These are phyloP conservation scores for Lasiodiplodia hormozganensis DNA, from an alignment of 2,329 filamentous ascomycete genomes.

Conservation along the genomic window DNA sequence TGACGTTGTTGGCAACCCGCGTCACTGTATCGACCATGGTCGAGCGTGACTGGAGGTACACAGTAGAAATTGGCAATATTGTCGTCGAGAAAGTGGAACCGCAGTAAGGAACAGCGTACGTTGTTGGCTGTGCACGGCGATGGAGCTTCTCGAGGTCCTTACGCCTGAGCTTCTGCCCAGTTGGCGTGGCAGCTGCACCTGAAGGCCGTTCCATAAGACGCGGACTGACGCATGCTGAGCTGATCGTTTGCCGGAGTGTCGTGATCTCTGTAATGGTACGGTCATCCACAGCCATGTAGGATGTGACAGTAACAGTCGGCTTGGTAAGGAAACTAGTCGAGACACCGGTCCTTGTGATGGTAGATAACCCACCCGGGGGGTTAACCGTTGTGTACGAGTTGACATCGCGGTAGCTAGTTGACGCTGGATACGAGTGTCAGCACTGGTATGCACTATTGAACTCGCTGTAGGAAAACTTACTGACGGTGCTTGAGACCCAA, in stretches of 20 bases:
- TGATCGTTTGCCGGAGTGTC: slow-evolving; percentile 2
- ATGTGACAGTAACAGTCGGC: slow-evolving; percentile 10
- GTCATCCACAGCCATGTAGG: background rate
- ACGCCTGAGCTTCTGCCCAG: background rate
- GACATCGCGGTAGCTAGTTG: slow-evolving; percentile 12
- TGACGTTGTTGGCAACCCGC: slow-evolving; percentile 13
- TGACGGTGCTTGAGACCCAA: slow-evolving; percentile 10
- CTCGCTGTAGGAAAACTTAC: background rate
- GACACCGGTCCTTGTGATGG: background rate
- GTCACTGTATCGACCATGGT: slow-evolving; percentile 21
- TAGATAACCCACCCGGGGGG: background rate
- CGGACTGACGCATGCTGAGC: slow-evolving; percentile 11
- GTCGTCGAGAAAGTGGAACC: slow-evolving; percentile 18
- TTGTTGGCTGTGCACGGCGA: slow-evolving; percentile 9
- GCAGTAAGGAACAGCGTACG: slow-evolving; percentile 18
- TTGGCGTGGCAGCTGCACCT: background rate
- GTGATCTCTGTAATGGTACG: slow-evolving; percentile 11
- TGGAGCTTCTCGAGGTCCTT: slow-evolving; percentile 5
- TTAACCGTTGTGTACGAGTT: slow-evolving; percentile 17
- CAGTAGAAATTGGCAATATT: slow-evolving; percentile 12
- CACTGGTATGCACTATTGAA: background rate
- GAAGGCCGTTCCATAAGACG: slow-evolving; percentile 8
- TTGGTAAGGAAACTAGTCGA: slow-evolving; percentile 16
- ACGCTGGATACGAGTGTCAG: slow-evolving; percentile 1
- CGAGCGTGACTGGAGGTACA: slow-evolving; percentile 1